phyloP scores from a whole-genome alignment of 257 asterid species.

The Leonotis leonurus region DNA sequence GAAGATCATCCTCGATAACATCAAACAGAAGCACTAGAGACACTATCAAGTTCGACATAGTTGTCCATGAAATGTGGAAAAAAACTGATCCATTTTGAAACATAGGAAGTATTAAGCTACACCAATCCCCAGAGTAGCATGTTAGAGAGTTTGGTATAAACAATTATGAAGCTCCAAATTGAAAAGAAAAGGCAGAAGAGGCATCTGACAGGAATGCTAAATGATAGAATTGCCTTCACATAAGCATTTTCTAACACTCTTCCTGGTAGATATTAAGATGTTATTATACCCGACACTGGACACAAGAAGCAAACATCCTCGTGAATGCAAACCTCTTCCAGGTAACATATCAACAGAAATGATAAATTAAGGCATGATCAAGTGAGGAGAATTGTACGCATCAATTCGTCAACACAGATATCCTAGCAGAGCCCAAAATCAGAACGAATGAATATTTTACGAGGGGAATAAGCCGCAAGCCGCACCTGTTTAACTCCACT shows the following conservation, averaged over 20 bases:
- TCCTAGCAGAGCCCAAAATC: no score
- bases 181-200: not conserved
- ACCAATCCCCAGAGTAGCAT: not conserved
- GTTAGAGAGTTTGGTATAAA: not conserved
- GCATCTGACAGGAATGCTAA: not conserved
- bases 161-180: constrained; percentile 1
- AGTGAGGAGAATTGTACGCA: not conserved
- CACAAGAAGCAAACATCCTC: not conserved
- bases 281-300: no score
- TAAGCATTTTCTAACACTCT: not conserved
- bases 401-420: not conserved
- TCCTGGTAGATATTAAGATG: not conserved
- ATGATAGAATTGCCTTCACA: not conserved
- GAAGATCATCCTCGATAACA: not conserved
- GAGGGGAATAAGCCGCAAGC: not conserved
- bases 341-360: not conserved
- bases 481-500: not conserved
- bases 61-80: not conserved
- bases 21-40: constrained; percentile 1
- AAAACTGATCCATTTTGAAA: not conserved
- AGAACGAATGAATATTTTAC: not conserved
- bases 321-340: not conserved
- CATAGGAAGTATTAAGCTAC: not conserved
- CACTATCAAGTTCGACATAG: not conserved
- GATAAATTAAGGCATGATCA: not conserved